Conservation (phyloP, 2,329 filamentous ascomycete genomes). For the Fusarium dimerum region DNA sequence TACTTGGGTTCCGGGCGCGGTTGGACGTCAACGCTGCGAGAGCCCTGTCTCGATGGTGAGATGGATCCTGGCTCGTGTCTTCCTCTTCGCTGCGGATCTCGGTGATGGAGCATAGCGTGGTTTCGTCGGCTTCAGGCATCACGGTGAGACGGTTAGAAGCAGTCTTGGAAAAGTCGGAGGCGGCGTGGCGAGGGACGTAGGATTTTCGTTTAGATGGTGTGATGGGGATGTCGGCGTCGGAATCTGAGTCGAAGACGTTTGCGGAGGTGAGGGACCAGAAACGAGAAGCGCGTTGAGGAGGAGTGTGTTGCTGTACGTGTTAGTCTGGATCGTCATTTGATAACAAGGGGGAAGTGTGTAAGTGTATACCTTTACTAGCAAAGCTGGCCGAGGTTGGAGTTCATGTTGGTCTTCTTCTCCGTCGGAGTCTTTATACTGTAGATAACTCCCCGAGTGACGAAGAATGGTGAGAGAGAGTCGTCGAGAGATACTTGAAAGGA, state of each 20-base stretch:
- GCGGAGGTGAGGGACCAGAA: slow-evolving; percentile 25
- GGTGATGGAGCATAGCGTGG: slow-evolving; percentile 25
- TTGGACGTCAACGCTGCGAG: slow-evolving; percentile 15
- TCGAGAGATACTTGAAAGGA: slow-evolving; percentile 14
- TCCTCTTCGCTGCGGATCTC: slow-evolving; percentile 11
- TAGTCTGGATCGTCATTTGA: background rate
- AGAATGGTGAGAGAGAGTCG: slow-evolving; percentile 15
- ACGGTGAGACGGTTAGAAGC: slow-evolving; percentile 17
- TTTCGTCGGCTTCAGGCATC: slow-evolving; percentile 22
- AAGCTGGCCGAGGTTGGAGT: slow-evolving; percentile 3
- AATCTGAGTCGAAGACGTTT: slow-evolving; percentile 16
- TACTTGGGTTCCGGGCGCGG: slow-evolving; percentile 3
- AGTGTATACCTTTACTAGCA: slow-evolving; percentile 6
- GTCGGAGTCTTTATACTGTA: slow-evolving; percentile 14
- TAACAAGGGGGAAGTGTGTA: background rate
- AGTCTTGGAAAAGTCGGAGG: slow-evolving; percentile 31
- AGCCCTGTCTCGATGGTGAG: slow-evolving; percentile 16
- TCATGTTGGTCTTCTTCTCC: slow-evolving; percentile 1
- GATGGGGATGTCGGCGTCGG: slow-evolving; percentile 6
- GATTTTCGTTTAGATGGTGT: slow-evolving; percentile 11
- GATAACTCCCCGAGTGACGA: slow-evolving; percentile 9
- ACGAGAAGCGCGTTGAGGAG: slow-evolving; percentile 22
- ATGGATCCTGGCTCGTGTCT: slow-evolving; percentile 11
- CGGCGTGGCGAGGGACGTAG: slow-evolving; percentile 34
- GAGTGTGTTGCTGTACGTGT: background rate